These are phyloP conservation scores for Thinopyrum elongatum DNA, from an alignment of 176 grass and related monocot genomes.

Conservation along the genomic window DNA sequence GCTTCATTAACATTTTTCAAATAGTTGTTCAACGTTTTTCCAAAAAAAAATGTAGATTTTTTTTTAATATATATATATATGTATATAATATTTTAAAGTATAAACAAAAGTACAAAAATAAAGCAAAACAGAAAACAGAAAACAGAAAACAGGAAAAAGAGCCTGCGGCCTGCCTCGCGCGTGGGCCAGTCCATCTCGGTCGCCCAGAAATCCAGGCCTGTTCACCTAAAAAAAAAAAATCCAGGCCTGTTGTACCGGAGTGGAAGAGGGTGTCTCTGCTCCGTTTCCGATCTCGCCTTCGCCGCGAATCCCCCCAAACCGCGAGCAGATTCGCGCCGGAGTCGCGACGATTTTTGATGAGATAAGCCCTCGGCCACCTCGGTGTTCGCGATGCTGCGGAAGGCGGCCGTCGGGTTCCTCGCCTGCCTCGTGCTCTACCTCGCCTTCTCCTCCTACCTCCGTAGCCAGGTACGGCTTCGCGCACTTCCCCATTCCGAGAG, in stretches of 20 bases:
- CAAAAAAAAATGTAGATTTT: too few relatives aligned
- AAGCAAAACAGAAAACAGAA: too few relatives aligned
- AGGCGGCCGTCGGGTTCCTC: conserved; percentile 39
- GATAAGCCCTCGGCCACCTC: not conserved
- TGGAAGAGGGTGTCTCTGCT: not conserved
- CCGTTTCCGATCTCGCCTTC: conserved; percentile 34
- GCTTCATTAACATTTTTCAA: too few relatives aligned
- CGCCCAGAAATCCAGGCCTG: too few relatives aligned
- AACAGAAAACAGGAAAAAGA: too few relatives aligned
- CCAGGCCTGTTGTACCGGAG: not conserved
- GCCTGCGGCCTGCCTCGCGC: too few relatives aligned
- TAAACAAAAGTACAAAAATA: too few relatives aligned
- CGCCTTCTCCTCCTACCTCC: conserved; percentile 48
- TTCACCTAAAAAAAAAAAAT: too few relatives aligned
- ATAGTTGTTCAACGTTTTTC: too few relatives aligned
- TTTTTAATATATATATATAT: too few relatives aligned
- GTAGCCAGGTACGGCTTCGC: conserved; percentile 34
- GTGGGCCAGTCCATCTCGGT: too few relatives aligned
- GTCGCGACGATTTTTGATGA: conserved; percentile 13
- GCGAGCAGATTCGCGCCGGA: conserved; percentile 9
- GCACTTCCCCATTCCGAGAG: not conserved
- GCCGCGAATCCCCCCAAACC: not conserved
- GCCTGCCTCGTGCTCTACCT: conserved; percentile 43
- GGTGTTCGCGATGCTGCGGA: conserved; percentile 44
- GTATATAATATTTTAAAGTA: too few relatives aligned